Conservation (phyloP, 106 monocot genomes). For the Iris macrosiphon region DNA sequence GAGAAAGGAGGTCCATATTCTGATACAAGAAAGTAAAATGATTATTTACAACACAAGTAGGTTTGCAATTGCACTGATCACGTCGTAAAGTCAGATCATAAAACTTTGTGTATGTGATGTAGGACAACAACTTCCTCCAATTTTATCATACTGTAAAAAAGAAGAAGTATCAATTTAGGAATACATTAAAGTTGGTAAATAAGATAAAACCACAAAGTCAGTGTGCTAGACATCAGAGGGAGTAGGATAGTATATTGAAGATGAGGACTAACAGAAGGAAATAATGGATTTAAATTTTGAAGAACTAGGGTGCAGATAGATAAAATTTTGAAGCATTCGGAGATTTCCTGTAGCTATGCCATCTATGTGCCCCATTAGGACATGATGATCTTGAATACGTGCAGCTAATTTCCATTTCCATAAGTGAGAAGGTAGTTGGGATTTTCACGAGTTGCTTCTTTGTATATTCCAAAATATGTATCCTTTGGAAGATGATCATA, state of each 20-base stretch:
- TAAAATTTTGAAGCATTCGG: conserved; percentile 25
- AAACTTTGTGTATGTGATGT: conserved; percentile 82
- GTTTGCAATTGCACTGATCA: conserved; percentile 84
- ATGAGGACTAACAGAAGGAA: no score
- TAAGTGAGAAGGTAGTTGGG: conserved; percentile 93
- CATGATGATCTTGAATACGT: conserved; percentile 68
- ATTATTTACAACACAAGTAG: no score
- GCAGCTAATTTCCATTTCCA: conserved; percentile 91
- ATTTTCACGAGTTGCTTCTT: conserved; percentile 93
- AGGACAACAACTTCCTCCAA: conserved; percentile 84
- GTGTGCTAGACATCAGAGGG: not conserved
- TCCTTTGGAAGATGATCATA: conserved; percentile 94
- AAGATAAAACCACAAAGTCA: not conserved
- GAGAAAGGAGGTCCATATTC: no score
- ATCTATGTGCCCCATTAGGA: no score
- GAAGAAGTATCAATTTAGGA: not conserved
- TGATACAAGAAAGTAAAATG: no score
- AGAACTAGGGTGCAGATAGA: not conserved
- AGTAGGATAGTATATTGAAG: no score
- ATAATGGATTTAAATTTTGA: not conserved
- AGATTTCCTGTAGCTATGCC: conserved; percentile 89
- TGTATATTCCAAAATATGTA: conserved; percentile 85
- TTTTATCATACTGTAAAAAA: conserved; percentile 56
- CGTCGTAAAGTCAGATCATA: conserved; percentile 88
- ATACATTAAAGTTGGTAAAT: not conserved